These are phyloP conservation scores for bread wheat (Triticum aestivum) DNA, from an alignment of 176 grass and related monocot genomes.

Conservation along the genomic window IWGSC_CS_RefSeq_v2.1 NC_057803.1:136409122-136409621, in stretches of 20 bases:
- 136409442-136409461: constrained; percentile 89
- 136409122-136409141: constrained; percentile 74
- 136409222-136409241: constrained; percentile 62
- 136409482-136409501: constrained; percentile 88
- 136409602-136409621: not conserved
- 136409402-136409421: constrained; percentile 90
- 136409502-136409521: constrained; percentile 74
- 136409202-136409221: constrained; percentile 94
- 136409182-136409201: constrained; percentile 76
- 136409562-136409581: not conserved
- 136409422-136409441: constrained; percentile 87
- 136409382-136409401: constrained; percentile 95
- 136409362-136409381: constrained; percentile 99
- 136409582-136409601: not conserved
- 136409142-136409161: constrained; percentile 61
- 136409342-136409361: constrained; percentile 58
- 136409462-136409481: constrained; percentile 84
- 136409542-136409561: not conserved
- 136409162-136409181: constrained; percentile 74
- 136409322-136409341: constrained; percentile 83
- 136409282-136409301: constrained; percentile 81
- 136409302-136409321: constrained; percentile 82
- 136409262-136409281: constrained; percentile 70
- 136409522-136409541: not conserved
- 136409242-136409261: constrained; percentile 69